Evolutionary conservation across 768 basidiomycete species (phyloP), one percentile per base, ranked within the genome.

Genomic region (Daedaleopsis nitida): DNA sequence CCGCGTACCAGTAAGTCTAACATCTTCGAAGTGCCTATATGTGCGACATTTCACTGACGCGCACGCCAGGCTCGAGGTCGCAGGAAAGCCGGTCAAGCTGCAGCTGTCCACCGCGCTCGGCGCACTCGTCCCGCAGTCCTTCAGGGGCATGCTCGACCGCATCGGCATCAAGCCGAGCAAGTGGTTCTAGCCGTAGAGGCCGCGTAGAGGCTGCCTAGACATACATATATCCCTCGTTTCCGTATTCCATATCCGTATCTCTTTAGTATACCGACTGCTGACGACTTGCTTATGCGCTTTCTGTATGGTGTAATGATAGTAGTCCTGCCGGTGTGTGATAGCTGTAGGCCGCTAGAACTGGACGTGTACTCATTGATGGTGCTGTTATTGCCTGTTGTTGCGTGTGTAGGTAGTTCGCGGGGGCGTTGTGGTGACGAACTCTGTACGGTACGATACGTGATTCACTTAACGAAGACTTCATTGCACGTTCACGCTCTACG

Each of bases 71-170:
- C 73, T 81, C 52, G 77, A 82, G 42, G 73, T 86, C 12, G 63
- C 72, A 16, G 86, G 85, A 27, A 73, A 73, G 38, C 83, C 85
- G 3, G 77, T 83, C 4, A 77, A 75, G 43, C 66, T 78, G 13
- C 74, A 73, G 43, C 52, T 77, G 43, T 76, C 79, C 4, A 81
- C 74, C 24, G 79, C 81, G 1, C 64, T 86, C 2, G 79, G 81
- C 0, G 74, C 79, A 7, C 75, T 81, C 43, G 75, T 87, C 16
- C 69, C 83, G 0, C 72, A 76, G 17, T 77, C 80, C 35, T 70
- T 89, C 61, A 83, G 79, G 58, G 81, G 80, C 35, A 73, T 87
- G n/a, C 78, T 88, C 44, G 75, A 81, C 59, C 81, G 76, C 59
- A 76, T 87, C 43, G 85, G 86, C 7, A 72, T 87, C 58, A 73